Evolutionary conservation across 768 basidiomycete species (phyloP).

Genomic region (Termitomyces sp.): DNA sequence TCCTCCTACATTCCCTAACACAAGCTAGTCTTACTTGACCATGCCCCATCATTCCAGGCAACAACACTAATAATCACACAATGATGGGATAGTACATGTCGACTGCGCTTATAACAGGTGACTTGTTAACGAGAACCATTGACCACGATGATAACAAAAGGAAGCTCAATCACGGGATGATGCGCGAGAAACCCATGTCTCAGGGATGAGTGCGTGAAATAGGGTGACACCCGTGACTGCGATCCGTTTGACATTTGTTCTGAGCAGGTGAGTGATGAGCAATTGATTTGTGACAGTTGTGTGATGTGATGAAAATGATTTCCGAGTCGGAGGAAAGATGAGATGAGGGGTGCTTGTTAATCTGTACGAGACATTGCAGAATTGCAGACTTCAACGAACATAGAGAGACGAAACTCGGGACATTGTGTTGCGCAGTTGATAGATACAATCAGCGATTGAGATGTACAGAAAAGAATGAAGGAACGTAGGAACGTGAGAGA

Average conservation of each 20-base stretch:
- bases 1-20: too few species aligned
- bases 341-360: background rate
- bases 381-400: background rate
- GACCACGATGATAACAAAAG: too few species aligned
- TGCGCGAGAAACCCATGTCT: too few species aligned
- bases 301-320: background rate
- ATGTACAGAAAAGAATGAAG: background rate
- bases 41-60: too few species aligned
- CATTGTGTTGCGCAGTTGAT: background rate
- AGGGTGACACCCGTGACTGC: background rate
- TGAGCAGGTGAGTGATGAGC: background rate
- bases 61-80: too few species aligned
- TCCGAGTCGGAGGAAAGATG: background rate
- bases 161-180: too few species aligned
- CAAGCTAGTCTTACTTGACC: too few species aligned
- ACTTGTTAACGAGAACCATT: too few species aligned
- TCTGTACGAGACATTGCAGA: background rate
- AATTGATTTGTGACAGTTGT: background rate
- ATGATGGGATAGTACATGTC: too few species aligned
- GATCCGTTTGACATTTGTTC: background rate
- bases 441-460: background rate
- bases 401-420: background rate
- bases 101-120: too few species aligned
- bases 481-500: background rate
- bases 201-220: background rate